Percentiles rank a stretch among this genome's conserved stretches.
phyloP scores from a whole-genome alignment of 345 rosid species.

The Moricandia arvensis region DNA sequence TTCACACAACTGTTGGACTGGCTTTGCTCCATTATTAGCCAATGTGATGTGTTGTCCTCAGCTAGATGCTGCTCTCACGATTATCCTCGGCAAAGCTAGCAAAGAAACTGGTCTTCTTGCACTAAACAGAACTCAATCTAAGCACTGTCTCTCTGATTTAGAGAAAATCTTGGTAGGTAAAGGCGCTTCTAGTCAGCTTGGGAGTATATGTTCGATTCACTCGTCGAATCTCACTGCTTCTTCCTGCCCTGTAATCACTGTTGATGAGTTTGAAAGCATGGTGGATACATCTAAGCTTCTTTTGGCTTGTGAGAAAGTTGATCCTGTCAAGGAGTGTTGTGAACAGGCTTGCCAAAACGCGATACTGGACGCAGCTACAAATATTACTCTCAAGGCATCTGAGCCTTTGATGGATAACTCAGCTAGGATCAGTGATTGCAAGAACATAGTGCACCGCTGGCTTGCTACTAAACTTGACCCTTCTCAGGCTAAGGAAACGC shows the following conservation, averaged over 20 bases:
- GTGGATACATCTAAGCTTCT: constrained; percentile 79
- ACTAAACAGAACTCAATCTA: constrained; percentile 57
- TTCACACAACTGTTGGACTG: constrained; percentile 70
- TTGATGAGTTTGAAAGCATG: constrained; percentile 59
- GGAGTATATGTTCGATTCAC: constrained; percentile 55
- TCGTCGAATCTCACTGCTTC: constrained; percentile 80
- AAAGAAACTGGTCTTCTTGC: constrained; percentile 67
- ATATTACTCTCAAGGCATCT: constrained; percentile 60
- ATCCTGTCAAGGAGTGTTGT: constrained; percentile 94
- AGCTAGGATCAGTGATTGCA: constrained; percentile 66
- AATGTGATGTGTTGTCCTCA: constrained; percentile 98
- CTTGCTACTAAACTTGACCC: constrained; percentile 71
- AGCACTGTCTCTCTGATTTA: constrained; percentile 75
- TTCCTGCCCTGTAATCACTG: constrained; percentile 77
- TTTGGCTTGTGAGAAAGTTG: constrained; percentile 65
- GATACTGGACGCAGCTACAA: constrained; percentile 75
- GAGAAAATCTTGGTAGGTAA: constrained; percentile 78
- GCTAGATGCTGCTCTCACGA: constrained; percentile 68
- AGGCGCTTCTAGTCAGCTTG: constrained; percentile 64
- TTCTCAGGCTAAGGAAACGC: constrained; percentile 66
- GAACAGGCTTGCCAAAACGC: constrained; percentile 78
- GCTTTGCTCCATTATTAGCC: constrained; percentile 82
- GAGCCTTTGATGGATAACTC: constrained; percentile 57
- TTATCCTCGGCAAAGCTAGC: constrained; percentile 81
- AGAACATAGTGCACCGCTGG: constrained; percentile 72